Evolutionary conservation across 306 rosid species (phyloP), one percentile per base, ranked within the genome.

Genomic region (Gleditsia sinensis): DNA sequence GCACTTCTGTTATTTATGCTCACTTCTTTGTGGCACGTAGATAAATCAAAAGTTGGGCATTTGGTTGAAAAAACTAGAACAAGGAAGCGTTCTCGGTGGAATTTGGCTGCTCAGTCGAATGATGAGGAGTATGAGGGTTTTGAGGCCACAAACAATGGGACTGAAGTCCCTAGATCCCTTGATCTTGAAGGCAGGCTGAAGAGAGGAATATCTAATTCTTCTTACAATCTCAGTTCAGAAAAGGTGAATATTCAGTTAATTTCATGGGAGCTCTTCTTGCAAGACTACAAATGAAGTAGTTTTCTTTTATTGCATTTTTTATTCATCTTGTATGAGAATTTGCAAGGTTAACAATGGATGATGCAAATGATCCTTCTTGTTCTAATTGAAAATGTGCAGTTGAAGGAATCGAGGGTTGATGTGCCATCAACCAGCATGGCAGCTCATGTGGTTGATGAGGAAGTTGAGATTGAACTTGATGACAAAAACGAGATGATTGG

Each of bases 61-160:
- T 79, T 69, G 67, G 89, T 80, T 69, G 86, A 81, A 72, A 68
- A 79, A 60, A 74, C 55, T 39, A 90, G 86, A 84, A 77, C 71
- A 68, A 83, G 84, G 77, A 95, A 76, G 83, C 87, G 82, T 51
- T 88, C 98, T 92, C 85, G 96, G n/a, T 90, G 91, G 93, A 92
- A 79, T 84, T 70, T 85, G 27, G 86, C 87, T 74, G 81, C 82
- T 74, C 89, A 75, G 33, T 82, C 82, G 49, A 71, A 61, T 32
- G 85, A 65, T 28, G 76, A 80, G 75, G 85, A 70, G 74, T 37
- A 61, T 30, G 89, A 80, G 40, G 75, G 28, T 39, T 46, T 40
- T 7, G 76, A 51, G 37, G 76, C 72, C 28, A 75, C 80, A 69
- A 74, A 71, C 43, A 75, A 66, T 36, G 82, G 84, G 79, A 77